Evolutionary conservation across 306 rosid genomes (phyloP), one percentile per base, ranked within the genome.

Genomic region (Styphnolobium japonicum): DNA sequence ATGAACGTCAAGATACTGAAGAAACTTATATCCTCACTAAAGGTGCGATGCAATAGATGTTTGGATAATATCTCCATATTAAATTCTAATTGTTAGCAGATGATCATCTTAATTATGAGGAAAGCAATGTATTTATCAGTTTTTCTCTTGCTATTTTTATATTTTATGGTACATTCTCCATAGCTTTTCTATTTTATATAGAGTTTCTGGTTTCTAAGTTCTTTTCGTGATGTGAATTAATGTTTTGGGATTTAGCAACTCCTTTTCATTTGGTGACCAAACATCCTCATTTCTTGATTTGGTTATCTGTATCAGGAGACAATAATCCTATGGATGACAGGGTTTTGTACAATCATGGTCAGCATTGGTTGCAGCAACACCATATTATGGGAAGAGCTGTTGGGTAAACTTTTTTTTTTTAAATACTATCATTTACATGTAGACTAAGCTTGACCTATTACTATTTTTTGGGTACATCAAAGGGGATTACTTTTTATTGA

Each of bases 351-450:
- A 90, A 92, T 45, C 80, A 37, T 5, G 85, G 89, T 67, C 98
- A 92, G 84, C 63, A 58, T 40, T 90, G 97, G 97, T 45, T 92
- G 85, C 86, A 88, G 56, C 69, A 66, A 19, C 90, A 88, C 43
- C 94, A 94, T 84, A 79, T 90, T 19, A 85, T 90, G 81, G 97
- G 94, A 58, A 88, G 89, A 87, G 98, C 90, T 48, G 85, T 83
- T 0, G 97, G 97, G 98, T 89, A 88, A 81, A 29, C 49, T 18
- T 4, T 7, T 52, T 9, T 74, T 29, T 29, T 48, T 16, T 21
- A 48, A 56, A 42, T 29, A 37, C 48, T 64, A 3, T 15, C 11
- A 14, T 69, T 49, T 29, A 69, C 1, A 8, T 27, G 57, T 42
- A 11, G 61, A 51, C 65, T 63, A 52, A 52, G 31, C 19, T 37